Percentiles rank a stretch among this genome's conserved stretches.
These are phyloP conservation scores for Podospora fimiseda DNA, from an alignment of 495 filamentous ascomycete species.

Conservation along the genomic window DNA sequence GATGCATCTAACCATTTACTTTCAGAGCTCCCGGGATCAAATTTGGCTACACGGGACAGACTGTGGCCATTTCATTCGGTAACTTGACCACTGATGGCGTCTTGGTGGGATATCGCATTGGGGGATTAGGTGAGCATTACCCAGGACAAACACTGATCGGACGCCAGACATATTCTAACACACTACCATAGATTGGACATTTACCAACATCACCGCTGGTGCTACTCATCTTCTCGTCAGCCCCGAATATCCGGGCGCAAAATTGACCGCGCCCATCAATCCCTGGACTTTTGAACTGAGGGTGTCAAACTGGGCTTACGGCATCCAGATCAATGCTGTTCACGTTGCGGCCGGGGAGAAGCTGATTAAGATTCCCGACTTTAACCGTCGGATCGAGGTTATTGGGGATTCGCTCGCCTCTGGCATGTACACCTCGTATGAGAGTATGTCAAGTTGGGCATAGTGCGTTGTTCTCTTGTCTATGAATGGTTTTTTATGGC, in stretches of 20 bases:
- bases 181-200: slow-evolving; percentile 63
- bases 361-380: slow-evolving; percentile 47
- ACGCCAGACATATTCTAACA: no score
- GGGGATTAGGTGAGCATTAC: no score
- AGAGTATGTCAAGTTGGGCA: slow-evolving; percentile 55
- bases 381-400: slow-evolving; percentile 53
- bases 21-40: slow-evolving; percentile 54
- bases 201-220: slow-evolving; percentile 59
- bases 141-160: no score
- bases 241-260: slow-evolving; percentile 34
- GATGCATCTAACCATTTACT: no score
- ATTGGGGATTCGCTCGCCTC: slow-evolving; percentile 56
- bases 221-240: slow-evolving; percentile 56
- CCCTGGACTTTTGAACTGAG: slow-evolving; percentile 47
- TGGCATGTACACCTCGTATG: slow-evolving; percentile 59
- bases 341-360: slow-evolving; percentile 44
- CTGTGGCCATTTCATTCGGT: slow-evolving; percentile 59
- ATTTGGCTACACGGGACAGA: slow-evolving; percentile 57
- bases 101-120: slow-evolving; percentile 57
- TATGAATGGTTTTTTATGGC: not conserved
- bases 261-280: slow-evolving; percentile 32
- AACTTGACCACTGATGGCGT: slow-evolving; percentile 48
- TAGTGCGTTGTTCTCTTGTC: no score
- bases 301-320: slow-evolving; percentile 63
- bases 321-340: slow-evolving; percentile 53